Base-by-base conservation (phyloP, 2,329 filamentous ascomycete genomes). In the Leptosphaerulina australis region DNA sequence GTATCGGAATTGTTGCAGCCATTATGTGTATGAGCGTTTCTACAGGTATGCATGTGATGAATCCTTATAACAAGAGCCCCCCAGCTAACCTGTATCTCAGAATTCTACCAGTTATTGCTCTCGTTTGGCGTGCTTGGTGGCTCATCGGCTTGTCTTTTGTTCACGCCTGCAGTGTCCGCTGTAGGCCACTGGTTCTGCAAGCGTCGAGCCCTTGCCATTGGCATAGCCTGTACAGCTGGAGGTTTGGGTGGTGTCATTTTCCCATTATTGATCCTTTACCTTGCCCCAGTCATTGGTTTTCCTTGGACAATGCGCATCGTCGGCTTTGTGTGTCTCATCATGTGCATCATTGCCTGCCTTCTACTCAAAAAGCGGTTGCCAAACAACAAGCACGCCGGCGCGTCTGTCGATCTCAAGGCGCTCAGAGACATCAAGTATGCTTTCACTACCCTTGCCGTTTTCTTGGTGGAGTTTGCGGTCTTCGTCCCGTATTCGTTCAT, bases 251-350 rank as follows among this genome's bases (percentile, higher is more conserved):
- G 63, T 9, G 79, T 85, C 10, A 74, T 84, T 18, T 79, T 83
- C 43, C 82, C 83, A 1, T 41, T 81, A 20, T 66, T 79, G 12
- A 78, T 86, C 53, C 75, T 82, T 53, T 77, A 81, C 49, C 68
- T 86, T 28, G 74, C 82, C 10, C 79, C 80, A 0, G 64, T 70
- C 10, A 73, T 86, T n/a, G 83, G 83, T 0, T 87, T 85, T 53
- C 68, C 76, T 0, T 86, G 84, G 83, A 77, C 83, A 0, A 82
- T 85, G 11, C 76, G 87, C 4, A 79, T 83, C 12, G 73, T 87
- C 1, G 86, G 79, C 0, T 86, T 89, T 54, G 77, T 90, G 21
- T 80, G 80, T 60, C 66, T 83, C 4, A 36, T 53, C 43, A 53
- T 55, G 34, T 51, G 44, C 33, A 36, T 44, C 20, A 18, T 56